Conservation (phyloP, 2,329 filamentous ascomycete species). For the Pyrenophora tritici-repentis region DNA sequence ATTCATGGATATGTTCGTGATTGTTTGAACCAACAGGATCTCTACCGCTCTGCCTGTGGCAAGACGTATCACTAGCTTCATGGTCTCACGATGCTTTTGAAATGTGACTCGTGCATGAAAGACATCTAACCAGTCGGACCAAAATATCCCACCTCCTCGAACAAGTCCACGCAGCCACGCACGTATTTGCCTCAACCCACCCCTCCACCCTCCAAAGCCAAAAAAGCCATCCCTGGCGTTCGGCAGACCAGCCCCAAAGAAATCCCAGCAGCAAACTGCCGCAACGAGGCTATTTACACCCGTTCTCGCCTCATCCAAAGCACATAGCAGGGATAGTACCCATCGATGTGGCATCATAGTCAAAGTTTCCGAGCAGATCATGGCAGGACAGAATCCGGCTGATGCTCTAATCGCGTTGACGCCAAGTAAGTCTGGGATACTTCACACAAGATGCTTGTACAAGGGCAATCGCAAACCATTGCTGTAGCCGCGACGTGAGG, state of each 20-base stretch:
- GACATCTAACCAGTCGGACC: background rate
- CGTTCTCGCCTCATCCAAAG: background rate
- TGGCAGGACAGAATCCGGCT: constrained; percentile 16
- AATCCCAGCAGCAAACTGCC: too few relatives aligned
- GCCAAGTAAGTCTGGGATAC: constrained; percentile 26
- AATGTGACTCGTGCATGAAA: background rate
- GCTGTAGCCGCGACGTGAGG: constrained; percentile 7
- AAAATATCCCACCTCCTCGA: too few relatives aligned
- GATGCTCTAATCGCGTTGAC: constrained; percentile 19
- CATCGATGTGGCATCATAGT: constrained; percentile 2
- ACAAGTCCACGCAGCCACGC: too few relatives aligned
- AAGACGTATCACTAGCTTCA: too few relatives aligned
- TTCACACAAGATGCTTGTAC: constrained; percentile 21
- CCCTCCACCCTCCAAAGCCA: too few relatives aligned
- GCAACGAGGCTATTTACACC: too few relatives aligned
- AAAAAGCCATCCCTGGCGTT: background rate
- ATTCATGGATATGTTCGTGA: too few relatives aligned
- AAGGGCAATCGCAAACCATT: constrained; percentile 10
- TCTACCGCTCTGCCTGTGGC: too few relatives aligned
- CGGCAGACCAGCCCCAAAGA: too few relatives aligned
- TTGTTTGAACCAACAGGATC: too few relatives aligned
- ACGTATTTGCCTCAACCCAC: too few relatives aligned
- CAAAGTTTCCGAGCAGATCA: background rate
- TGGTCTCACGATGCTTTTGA: too few relatives aligned
- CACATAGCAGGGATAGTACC: constrained; percentile 8